Conservation (phyloP, 495 filamentous ascomycete species). For the Aspergillus heteromorphus region DNA sequence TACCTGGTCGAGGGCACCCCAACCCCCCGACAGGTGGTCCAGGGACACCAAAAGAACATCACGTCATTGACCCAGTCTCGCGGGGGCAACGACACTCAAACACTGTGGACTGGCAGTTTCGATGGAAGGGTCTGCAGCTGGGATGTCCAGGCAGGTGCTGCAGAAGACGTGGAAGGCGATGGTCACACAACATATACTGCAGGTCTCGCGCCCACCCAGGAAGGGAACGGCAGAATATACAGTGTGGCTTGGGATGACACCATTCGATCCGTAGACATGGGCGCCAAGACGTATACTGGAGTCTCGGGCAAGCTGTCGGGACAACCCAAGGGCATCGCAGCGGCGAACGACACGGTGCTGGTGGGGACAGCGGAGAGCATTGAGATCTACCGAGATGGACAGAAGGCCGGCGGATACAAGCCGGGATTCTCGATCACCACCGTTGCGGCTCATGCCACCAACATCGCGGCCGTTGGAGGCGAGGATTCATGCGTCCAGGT, state of each 20-base stretch:
- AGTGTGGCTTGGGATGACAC: slow-evolving; percentile 96
- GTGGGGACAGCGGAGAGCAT: slow-evolving; percentile 64
- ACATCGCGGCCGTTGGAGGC: slow-evolving; percentile 67
- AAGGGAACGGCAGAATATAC: slow-evolving; percentile 57
- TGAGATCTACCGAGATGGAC: slow-evolving; percentile 56
- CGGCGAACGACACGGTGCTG: slow-evolving; percentile 43
- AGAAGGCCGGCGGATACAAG: slow-evolving; percentile 53
- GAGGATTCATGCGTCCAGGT: slow-evolving; percentile 68
- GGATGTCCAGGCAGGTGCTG: slow-evolving; percentile 65
- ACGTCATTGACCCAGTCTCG: slow-evolving; percentile 61
- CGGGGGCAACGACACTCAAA: slow-evolving; percentile 38
- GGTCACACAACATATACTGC: slow-evolving; percentile 77
- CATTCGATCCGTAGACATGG: slow-evolving; percentile 66
- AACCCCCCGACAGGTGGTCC: slow-evolving; percentile 63
- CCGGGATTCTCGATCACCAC: slow-evolving; percentile 63
- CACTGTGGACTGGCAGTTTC: slow-evolving; percentile 82
- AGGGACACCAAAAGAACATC: slow-evolving; percentile 92
- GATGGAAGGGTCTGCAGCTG: slow-evolving; percentile 82
- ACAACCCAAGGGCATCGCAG: slow-evolving; percentile 57
- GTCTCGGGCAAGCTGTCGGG: slow-evolving; percentile 45
- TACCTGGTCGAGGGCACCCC: slow-evolving; percentile 70
- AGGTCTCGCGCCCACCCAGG: slow-evolving; percentile 57
- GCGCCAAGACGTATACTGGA: slow-evolving; percentile 54
- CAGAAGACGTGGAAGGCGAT: slow-evolving; percentile 66
- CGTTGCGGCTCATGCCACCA: slow-evolving; percentile 59